Evolutionary conservation across 768 basidiomycete genomes (phyloP), one percentile per base, ranked within the genome.

Genomic region (Coprinopsis strossmayeri): DNA sequence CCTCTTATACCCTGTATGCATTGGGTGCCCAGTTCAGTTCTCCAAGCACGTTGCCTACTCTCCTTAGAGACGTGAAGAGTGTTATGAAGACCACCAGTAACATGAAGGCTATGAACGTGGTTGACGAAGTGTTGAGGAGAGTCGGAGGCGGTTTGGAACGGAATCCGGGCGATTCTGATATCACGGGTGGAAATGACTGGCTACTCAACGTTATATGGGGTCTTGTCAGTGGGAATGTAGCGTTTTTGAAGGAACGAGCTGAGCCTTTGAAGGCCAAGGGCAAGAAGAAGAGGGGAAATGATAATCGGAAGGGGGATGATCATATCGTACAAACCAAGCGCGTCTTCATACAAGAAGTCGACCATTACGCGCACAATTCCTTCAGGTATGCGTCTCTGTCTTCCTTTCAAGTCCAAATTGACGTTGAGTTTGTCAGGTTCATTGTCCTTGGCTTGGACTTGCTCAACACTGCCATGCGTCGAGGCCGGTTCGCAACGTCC

Each of bases 371-470:
- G 1, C 82, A 82, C 59, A 98, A 96, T 61, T 93, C 92, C 3
- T 87, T 85, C 69, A 83, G 91, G 88, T 88, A 59, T 15, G 76
- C 38, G 3, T 61, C 51, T 28, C 45, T 28, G 21, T 34, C 9
- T 41, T 39, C 15, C 23, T 34, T 21, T 15, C 20, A 26, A 21
- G 34, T 39, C n/a, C 7, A 7, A 25, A 13, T 10, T 50, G 53
- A 46, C 53, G 50, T 52, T 44, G 11, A 7, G 21, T 24, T 34
- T 39, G 23, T 18, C 53, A 91, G 87, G 21, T 98, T 98, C 57
- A 81, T 96, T 25, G 77, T 81, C 3, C 91, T 99, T 57, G 96
- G 96, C 34, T 72, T 98, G 34, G 93, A 98, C 46, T 71, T 99
- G 3, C 85, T 98, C 60, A 79, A 86, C 56, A 88, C 91, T 2